Evolutionary conservation across 441 rosid species (phyloP), one percentile per base, ranked within the genome.

Genomic region (Aleurites moluccanus): DNA sequence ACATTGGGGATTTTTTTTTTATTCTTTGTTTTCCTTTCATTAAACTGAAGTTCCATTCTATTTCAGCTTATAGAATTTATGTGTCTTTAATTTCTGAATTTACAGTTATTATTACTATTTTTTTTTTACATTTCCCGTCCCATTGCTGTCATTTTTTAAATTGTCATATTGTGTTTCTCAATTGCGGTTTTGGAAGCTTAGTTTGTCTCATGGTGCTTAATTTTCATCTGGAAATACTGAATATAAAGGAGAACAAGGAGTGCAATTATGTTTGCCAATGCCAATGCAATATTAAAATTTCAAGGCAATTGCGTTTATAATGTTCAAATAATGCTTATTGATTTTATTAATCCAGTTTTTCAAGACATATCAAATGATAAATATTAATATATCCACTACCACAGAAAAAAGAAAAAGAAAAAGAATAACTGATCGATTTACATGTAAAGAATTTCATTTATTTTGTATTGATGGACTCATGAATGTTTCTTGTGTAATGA

Each of bases 21-120:
- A 10, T 2, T 30, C 4, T 21, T 13, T 35, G 10, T 28, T 20
- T 44, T 14, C 57, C n/a, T 56, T 42, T 56, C 55, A 42, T 67
- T 33, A 15, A 50, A 64, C 62, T 63, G 52, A 62, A 33, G 14
- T 28, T 47, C 33, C 13, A 28, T 9, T 25, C 18, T 6, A 25
- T 74, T 38, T 40, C 71, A 23, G 52, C 69, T 74, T 42, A 42
- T 60, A 53, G 11, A 25, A 64, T 15, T 64, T 63, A 10, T 60
- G 16, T 21, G 67, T 40, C 59, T 62, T 38, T 35, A 23, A 33
- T 15, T 33, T 45, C 13, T 60, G 33, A 38, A 21, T 61, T 25
- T 23, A 25, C 2, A 23, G 52, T 45, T n/a, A 61, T n/a, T n/a
- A n/a, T n/a, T n/a, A n/a, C n/a, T n/a, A n/a, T 72, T 3, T 72